Base-by-base conservation (phyloP, 2,329 filamentous ascomycete species). In the Endothia cerciana region DNA sequence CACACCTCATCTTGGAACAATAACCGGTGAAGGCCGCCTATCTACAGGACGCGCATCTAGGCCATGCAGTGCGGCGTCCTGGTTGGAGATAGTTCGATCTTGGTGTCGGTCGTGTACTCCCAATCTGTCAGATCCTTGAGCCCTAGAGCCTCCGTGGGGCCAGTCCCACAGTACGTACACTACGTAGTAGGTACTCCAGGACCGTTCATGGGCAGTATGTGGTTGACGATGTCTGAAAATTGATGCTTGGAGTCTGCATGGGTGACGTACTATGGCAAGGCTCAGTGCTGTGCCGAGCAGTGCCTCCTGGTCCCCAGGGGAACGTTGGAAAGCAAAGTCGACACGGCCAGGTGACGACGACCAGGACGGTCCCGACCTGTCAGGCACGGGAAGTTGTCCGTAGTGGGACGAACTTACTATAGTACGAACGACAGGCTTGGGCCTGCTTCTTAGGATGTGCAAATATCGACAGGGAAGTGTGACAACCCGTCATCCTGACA, bases 381-480 rank as follows among this genome's bases (percentile, higher is more conserved):
- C 25, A 60, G 25, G 28, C 57, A 55, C 30, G 28, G 49, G 25
- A 17, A 22, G 10, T 19, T n/a, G n/a, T 45, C 25, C 55, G 25
- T 22, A 60, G 13, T 45, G 38, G 40, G 40, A 22, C 25, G 41
- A 13, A 36, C 6, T 30, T 36, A 33, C n/a, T n/a, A n/a, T n/a
- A n/a, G n/a, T n/a, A n/a, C 40, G 58, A 47, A 47, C 41, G 22
- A 60, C 25, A 33, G 25, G 58, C 11, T 43, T 36, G 57, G 56
- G 6, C 40, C 17, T 33, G 28, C 28, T 28, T 28, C 25, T 36
- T 47, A 15, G 25, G 17, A 55, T 22, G 17, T 36, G 51, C 51
- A 55, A 36, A 7, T 55, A 55, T 55, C 19, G 51, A 36, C 51
- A 51, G 22, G 25, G 15, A n/a, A 17, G 22, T 11, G 4, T 28